A percentile compares a stretch with the other conserved stretches of the same genome.
These are phyloP conservation scores for Helotiales sp. DNA, from an alignment of 2,329 filamentous ascomycete species.

Conservation along the genomic window DNA sequence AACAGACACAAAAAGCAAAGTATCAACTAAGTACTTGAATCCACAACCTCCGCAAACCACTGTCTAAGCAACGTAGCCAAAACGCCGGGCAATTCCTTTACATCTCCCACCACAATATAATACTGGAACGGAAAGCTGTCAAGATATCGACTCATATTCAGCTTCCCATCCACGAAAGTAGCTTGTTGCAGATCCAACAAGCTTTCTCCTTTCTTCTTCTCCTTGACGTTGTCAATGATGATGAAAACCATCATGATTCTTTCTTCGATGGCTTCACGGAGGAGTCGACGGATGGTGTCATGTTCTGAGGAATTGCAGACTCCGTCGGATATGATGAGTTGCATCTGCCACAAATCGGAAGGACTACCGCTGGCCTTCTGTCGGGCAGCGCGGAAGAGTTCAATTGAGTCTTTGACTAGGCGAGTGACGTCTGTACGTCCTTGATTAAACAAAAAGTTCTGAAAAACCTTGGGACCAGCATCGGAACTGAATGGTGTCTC, in stretches of 20 bases:
- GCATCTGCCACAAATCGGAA: constrained; percentile 90
- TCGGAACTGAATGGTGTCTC: constrained; percentile 78
- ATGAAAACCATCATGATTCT: constrained; percentile 98
- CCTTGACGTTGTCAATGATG: constrained; percentile 73
- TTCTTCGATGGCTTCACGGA: constrained; percentile 87
- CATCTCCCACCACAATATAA: constrained; percentile 90
- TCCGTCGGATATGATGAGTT: constrained; percentile 90
- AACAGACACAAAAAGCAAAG: background rate
- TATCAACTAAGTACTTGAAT: constrained; percentile 19
- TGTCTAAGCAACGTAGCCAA: constrained; percentile 86
- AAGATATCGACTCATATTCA: constrained; percentile 87
- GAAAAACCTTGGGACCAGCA: constrained; percentile 79
- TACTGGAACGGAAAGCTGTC: constrained; percentile 97
- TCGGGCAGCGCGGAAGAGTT: constrained; percentile 77
- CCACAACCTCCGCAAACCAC: constrained; percentile 79
- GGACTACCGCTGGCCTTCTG: constrained; percentile 47
- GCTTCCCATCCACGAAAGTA: constrained; percentile 68
- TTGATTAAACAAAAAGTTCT: constrained; percentile 83
- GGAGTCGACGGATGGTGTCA: constrained; percentile 75
- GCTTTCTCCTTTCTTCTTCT: constrained; percentile 56
- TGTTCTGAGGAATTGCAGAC: constrained; percentile 82
- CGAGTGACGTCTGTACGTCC: constrained; percentile 81
- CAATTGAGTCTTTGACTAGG: constrained; percentile 75
- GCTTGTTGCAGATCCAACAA: constrained; percentile 90
- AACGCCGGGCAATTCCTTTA: constrained; percentile 86